Evolutionary conservation across 2,329 filamentous ascomycete genomes (phyloP).

Genomic region (Penicillium sp.): DNA sequence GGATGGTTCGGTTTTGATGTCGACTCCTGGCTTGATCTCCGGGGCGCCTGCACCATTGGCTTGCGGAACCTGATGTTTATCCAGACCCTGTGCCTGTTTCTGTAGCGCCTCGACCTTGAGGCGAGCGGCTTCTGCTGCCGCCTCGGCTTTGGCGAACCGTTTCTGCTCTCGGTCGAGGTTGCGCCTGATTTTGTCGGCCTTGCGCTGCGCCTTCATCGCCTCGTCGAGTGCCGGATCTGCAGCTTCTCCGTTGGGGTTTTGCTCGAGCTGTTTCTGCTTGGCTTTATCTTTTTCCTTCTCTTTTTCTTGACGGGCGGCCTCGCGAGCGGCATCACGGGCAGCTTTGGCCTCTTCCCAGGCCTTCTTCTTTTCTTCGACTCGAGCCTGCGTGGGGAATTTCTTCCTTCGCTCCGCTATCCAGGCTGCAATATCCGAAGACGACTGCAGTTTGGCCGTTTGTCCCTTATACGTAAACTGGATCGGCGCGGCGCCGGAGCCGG

Average conservation of each 20-base stretch:
- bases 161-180: conserved; percentile 63
- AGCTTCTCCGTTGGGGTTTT: conserved; percentile 24
- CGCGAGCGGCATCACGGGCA: conserved; percentile 32
- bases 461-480: conserved; percentile 55
- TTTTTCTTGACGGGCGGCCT: conserved; percentile 40
- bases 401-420: conserved; percentile 79
- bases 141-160: conserved; percentile 44
- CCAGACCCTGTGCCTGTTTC: conserved; percentile 18
- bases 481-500: conserved; percentile 20
- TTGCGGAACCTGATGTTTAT: not conserved
- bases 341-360: conserved; percentile 60
- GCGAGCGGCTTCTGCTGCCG: conserved; percentile 39
- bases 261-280: conserved; percentile 26
- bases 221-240: conserved; percentile 29
- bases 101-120: conserved; percentile 33
- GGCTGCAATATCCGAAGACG: conserved; percentile 63
- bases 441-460: conserved; percentile 51
- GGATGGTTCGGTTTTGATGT: not conserved
- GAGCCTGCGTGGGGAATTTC: conserved; percentile 73
- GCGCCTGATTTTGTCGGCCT: conserved; percentile 41
- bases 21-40: not conserved
- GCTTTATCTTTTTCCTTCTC: conserved; percentile 32
- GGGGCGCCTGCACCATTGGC: not conserved
- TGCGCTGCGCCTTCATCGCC: conserved; percentile 36
- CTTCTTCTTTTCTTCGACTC: conserved; percentile 59